Conservation (phyloP, 2,329 filamentous ascomycete genomes). For the Bipolaris victoriae region DNA sequence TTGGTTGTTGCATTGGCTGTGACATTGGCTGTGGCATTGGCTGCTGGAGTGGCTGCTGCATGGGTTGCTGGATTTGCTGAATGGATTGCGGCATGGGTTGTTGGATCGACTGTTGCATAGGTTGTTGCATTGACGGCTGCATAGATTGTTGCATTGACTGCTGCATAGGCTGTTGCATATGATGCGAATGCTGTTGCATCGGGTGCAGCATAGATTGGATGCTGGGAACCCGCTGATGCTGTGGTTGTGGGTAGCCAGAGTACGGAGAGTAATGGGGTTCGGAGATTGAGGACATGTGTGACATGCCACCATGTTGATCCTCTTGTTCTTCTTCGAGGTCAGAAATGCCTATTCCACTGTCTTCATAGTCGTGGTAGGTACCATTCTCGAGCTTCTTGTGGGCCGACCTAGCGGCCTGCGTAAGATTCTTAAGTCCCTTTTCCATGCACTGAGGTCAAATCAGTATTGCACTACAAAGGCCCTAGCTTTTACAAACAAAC, state of each 20-base stretch:
- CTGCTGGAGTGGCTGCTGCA: conserved; percentile 14
- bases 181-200: conserved; percentile 17
- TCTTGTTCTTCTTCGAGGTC: conserved; percentile 55
- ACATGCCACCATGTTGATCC: conserved; percentile 39
- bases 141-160: neutral
- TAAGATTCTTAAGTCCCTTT: conserved; percentile 81
- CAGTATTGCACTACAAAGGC: conserved; percentile 12
- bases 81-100: conserved; percentile 10
- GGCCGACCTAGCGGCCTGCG: conserved; percentile 70
- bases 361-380: conserved; percentile 62
- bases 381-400: conserved; percentile 64
- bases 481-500: neutral
- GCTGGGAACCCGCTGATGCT: conserved; percentile 45
- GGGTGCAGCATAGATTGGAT: conserved; percentile 49
- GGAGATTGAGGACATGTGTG: conserved; percentile 31
- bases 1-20: conserved; percentile 14
- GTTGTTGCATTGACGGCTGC: conserved; percentile 46
- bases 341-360: conserved; percentile 70
- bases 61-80: conserved; percentile 8
- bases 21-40: conserved; percentile 11
- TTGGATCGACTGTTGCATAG: conserved; percentile 17
- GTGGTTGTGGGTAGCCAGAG: conserved; percentile 28
- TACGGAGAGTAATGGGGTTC: conserved; percentile 29
- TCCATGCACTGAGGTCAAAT: conserved; percentile 71
- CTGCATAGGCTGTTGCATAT: conserved; percentile 12